A percentile compares a stretch with the other conserved stretches of the same genome.
These are phyloP conservation scores for Geotrichum reessii DNA, from an alignment of 1,139 yeast species.

Conservation along the genomic window DNA sequence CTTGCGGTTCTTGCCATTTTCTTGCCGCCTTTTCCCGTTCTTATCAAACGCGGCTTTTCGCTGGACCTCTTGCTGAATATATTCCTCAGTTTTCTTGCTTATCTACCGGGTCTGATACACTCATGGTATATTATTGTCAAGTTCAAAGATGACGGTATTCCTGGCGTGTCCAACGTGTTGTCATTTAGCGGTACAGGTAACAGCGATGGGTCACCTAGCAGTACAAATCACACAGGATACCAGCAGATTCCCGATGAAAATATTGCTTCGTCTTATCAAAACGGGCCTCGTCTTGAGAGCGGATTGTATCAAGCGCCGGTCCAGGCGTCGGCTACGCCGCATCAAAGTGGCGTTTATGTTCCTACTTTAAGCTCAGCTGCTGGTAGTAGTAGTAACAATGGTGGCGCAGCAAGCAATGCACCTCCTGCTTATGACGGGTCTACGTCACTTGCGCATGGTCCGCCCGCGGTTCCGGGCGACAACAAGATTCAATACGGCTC, in stretches of 20 bases:
- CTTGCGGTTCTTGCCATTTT: conserved; percentile 56
- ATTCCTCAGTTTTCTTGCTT: conserved; percentile 53
- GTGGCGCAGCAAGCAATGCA: conserved; percentile 6
- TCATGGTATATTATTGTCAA: conserved; percentile 41
- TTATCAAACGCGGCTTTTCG: conserved; percentile 60
- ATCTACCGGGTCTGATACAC: conserved; percentile 60
- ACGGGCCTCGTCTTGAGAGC: background rate
- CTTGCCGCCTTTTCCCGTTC: conserved; percentile 68
- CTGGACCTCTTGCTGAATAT: conserved; percentile 57
- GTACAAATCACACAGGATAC: background rate
- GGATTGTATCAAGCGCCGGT: background rate
- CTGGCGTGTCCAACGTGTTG: conserved; percentile 16
- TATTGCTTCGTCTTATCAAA: background rate
- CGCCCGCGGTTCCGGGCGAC: conserved; percentile 22
- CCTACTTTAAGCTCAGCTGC: conserved; percentile 4
- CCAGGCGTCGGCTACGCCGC: background rate
- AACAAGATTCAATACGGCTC: conserved; percentile 27
- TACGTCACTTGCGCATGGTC: background rate
- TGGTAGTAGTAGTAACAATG: background rate
- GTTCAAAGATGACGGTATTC: conserved; percentile 56
- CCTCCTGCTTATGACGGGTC: conserved; percentile 25
- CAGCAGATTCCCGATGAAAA: conserved; percentile 11
- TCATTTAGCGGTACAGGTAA: background rate
- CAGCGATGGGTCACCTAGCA: background rate
- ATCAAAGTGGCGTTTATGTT: background rate